These are phyloP conservation scores for Candida incommunis DNA, from an alignment of 805 yeast genomes.

Conservation along the genomic window DNA sequence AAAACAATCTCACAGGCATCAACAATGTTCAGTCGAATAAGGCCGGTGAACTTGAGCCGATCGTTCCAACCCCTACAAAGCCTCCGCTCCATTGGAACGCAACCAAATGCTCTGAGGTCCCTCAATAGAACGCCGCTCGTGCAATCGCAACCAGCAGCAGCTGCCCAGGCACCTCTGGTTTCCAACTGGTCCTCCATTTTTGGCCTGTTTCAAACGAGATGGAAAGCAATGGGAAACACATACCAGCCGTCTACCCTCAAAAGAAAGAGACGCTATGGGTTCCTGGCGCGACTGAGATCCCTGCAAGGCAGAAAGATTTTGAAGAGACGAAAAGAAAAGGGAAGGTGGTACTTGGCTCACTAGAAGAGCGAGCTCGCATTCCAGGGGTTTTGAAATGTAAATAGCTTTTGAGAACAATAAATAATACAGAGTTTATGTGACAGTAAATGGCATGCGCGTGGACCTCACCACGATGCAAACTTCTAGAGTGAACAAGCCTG, in stretches of 20 bases:
- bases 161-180: neutral
- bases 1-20: too few species aligned
- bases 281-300: slow-evolving; percentile 66
- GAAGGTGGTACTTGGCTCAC: slow-evolving; percentile 86
- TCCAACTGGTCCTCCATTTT: slow-evolving; percentile 3
- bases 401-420: neutral
- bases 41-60: too few species aligned
- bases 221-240: slow-evolving; percentile 86
- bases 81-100: neutral
- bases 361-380: slow-evolving; percentile 20
- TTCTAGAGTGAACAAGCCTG: too few species aligned
- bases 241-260: slow-evolving; percentile 87
- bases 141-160: neutral
- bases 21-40: too few species aligned
- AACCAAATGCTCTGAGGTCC: slow-evolving; percentile 1
- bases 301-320: slow-evolving; percentile 67
- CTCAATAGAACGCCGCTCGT: neutral
- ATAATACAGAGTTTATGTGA: neutral
- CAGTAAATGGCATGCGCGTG: too few species aligned
- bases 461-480: too few species aligned
- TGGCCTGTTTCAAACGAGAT: slow-evolving; percentile 36
- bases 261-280: slow-evolving; percentile 83
- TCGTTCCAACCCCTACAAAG: too few species aligned
- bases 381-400: neutral
- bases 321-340: slow-evolving; percentile 68